These are phyloP conservation scores for Zasmidium cellare DNA, from an alignment of 2,329 filamentous ascomycete species.

Conservation along the genomic window DNA sequence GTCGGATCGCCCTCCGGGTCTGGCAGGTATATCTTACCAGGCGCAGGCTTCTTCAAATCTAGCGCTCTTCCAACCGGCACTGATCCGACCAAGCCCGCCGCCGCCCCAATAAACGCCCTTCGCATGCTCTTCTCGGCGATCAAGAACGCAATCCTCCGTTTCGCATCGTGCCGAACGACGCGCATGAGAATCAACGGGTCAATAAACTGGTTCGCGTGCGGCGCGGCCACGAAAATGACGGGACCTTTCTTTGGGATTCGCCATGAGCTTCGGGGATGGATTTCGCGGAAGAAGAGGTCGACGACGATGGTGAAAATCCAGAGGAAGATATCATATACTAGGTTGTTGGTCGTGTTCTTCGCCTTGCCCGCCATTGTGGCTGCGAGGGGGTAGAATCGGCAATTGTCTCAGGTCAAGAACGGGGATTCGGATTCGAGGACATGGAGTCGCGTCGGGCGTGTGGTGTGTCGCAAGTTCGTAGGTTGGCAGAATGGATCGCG, in stretches of 20 bases:
- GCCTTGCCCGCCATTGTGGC: conserved; percentile 1
- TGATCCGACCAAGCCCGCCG: conserved; percentile 80
- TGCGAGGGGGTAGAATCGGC: neutral
- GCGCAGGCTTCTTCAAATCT: conserved; percentile 78
- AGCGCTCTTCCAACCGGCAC: conserved; percentile 92
- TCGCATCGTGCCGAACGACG: conserved; percentile 80
- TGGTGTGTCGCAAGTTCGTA: neutral
- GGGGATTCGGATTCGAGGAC: neutral
- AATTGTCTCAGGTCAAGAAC: neutral
- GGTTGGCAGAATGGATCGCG: neutral
- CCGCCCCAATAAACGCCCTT: conserved; percentile 82
- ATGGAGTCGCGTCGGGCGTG: neutral
- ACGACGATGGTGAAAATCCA: conserved; percentile 79
- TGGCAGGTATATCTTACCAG: conserved; percentile 82
- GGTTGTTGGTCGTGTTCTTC: conserved; percentile 26
- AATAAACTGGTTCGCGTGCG: conserved; percentile 98
- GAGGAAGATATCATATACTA: conserved; percentile 70
- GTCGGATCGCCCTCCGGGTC: conserved; percentile 84
- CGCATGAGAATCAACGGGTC: conserved; percentile 93
- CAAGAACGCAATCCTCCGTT: conserved; percentile 85
- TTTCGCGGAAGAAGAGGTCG: conserved; percentile 97
- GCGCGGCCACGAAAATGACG: conserved; percentile 92
- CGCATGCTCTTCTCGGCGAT: conserved; percentile 95
- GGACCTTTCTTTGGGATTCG: conserved; percentile 86
- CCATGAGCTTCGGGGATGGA: conserved; percentile 93